Conservation (phyloP, 208 protist species). For the Trichomonas vaginalis region DNA sequence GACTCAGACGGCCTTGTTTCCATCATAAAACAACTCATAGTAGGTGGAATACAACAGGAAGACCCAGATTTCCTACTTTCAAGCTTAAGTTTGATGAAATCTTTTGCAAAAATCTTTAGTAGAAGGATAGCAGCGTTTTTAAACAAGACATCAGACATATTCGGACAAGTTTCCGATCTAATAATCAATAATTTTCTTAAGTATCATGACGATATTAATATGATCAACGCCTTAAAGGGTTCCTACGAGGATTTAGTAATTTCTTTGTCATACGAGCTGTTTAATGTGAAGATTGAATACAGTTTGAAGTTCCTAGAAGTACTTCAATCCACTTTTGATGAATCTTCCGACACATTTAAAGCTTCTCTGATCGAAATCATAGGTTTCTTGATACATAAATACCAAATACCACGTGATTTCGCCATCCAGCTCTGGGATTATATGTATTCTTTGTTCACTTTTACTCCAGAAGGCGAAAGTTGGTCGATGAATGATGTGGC, state of each 20-base stretch:
- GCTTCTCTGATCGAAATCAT: background rate
- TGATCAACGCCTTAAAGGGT: background rate
- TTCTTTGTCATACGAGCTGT: background rate
- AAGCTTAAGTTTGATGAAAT: background rate
- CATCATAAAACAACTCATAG: too few relatives aligned
- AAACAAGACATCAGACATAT: background rate
- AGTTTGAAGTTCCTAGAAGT: background rate
- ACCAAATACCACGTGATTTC: background rate
- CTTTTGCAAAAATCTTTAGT: background rate
- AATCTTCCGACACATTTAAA: background rate
- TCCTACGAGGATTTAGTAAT: background rate
- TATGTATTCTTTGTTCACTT: background rate
- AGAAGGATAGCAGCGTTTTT: background rate
- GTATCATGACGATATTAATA: background rate
- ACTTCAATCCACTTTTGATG: background rate
- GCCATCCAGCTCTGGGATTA: background rate
- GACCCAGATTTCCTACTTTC: too few relatives aligned
- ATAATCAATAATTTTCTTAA: background rate
- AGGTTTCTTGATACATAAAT: background rate
- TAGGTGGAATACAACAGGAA: too few relatives aligned
- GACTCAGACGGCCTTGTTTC: too few relatives aligned
- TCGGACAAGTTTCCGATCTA: background rate
- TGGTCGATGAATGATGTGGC: background rate
- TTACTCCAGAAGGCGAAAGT: background rate
- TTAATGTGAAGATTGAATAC: background rate